phyloP scores from a whole-genome alignment of 1,284 basidiomycete genomes.

The Trametes versicolor region DNA sequence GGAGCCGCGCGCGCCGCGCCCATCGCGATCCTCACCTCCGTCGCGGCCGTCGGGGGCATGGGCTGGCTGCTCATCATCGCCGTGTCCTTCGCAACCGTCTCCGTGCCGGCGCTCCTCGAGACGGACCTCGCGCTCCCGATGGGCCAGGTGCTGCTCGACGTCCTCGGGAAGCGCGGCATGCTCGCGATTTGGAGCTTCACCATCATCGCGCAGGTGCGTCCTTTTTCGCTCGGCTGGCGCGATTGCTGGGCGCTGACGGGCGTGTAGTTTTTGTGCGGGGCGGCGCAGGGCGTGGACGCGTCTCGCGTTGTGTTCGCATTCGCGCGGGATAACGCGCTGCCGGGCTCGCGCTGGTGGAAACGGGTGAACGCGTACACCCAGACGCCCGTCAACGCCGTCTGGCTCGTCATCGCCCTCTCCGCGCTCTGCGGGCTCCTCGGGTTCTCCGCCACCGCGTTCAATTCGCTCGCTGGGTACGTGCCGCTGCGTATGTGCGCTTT shows the following conservation, averaged over 20 bases:
- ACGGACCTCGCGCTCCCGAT: constrained; percentile 67
- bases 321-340: constrained; percentile 76
- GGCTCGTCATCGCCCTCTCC: constrained; percentile 69
- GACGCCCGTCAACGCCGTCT: constrained; percentile 78
- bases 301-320: constrained; percentile 80
- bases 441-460: constrained; percentile 68
- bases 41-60: constrained; percentile 61
- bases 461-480: constrained; percentile 69
- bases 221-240: neutral
- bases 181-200: constrained; percentile 75
- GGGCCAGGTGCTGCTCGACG: constrained; percentile 74
- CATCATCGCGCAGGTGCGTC: constrained; percentile 69
- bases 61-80: constrained; percentile 72
- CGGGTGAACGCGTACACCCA: constrained; percentile 62
- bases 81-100: constrained; percentile 67
- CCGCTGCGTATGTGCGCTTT: neutral
- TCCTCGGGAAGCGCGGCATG: constrained; percentile 75
- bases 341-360: constrained; percentile 75
- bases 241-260: neutral
- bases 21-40: constrained; percentile 76
- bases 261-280: constrained; percentile 70
- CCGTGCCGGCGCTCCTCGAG: constrained; percentile 59
- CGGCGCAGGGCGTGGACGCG: constrained; percentile 77
- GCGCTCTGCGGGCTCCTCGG: constrained; percentile 70
- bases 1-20: constrained; percentile 75